Base-by-base conservation (phyloP, 495 filamentous ascomycete genomes). In the Penicillium canariense region DNA sequence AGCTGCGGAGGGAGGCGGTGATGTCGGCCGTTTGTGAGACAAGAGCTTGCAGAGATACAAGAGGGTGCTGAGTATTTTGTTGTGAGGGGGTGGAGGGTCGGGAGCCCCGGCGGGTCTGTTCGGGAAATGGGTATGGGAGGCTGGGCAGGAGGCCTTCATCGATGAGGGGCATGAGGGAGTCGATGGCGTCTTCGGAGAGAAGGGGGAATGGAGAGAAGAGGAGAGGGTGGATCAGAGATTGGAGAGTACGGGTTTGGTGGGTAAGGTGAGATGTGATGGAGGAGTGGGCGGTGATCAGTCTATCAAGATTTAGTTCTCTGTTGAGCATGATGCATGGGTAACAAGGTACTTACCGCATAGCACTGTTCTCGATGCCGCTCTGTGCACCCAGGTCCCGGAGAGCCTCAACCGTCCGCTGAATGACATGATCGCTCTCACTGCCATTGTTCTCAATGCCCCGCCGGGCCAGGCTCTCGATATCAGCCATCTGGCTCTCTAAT, bases 231-330 rank as follows among this genome's bases (percentile, higher is more conserved):
- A 85, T 81, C 36, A 97, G 85, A 46, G 85, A 88, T 70, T 92
- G 88, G 5, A 96, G 79, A 17, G 84, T 82, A 45, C 88, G 85
- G 27, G 89, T 88, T 77, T 96, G 90, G 72, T 94, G 85, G n/a
- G 80, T 79, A 31, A 96, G 79, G 67, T 96, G 89, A 28, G 87
- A 86, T 48, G 89, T 85, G 30, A 97, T 79, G 15, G 91, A 90
- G 35, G 87, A 84, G 70, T 97, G 89, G 31, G 91, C 89, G 23
- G 91, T 95, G 61, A 91, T 90, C 52, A 96, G 78, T 64, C 91
- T 95, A 59, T 42, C 45, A 59, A 32, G 10, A 45, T 47, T 35
- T n/a, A 42, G 30, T 58, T 48, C 12, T 47, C 5, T 18, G 36
- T 22, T 42, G 36, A 25, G 17, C 49, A 44, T 34, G 32, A 32